These are phyloP conservation scores for Puccinia sorghi DNA, from an alignment of 1,284 basidiomycete genomes.

Conservation along the genomic window DNA sequence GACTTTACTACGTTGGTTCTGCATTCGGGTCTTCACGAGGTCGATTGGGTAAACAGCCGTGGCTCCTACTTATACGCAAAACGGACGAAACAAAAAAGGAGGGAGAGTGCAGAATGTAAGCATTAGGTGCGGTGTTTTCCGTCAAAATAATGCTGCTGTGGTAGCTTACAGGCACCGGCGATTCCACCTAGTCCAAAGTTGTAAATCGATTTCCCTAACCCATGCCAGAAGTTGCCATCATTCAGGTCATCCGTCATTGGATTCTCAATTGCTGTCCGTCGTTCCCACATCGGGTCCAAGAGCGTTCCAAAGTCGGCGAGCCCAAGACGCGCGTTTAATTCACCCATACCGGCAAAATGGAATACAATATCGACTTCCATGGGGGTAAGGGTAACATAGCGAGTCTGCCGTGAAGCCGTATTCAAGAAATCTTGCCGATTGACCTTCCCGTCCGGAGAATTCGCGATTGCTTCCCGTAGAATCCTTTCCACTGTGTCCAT, in stretches of 20 bases:
- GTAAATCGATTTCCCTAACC: conserved; percentile 63
- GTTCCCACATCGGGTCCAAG: conserved; percentile 77
- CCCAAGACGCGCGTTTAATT: conserved; percentile 65
- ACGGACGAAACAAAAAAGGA: background rate
- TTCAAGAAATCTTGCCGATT: conserved; percentile 61
- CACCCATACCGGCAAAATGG: conserved; percentile 85
- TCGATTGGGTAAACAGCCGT: conserved; percentile 94
- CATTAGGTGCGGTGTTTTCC: background rate
- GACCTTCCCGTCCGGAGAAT: conserved; percentile 87
- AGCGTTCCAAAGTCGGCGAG: conserved; percentile 84
- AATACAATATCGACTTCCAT: conserved; percentile 95
- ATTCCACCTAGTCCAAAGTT: conserved; percentile 87
- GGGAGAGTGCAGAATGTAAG: background rate
- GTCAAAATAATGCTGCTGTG: background rate
- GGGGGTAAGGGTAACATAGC: conserved; percentile 87
- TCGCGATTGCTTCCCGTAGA: conserved; percentile 78
- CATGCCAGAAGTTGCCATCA: conserved; percentile 51
- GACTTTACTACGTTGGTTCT: conserved; percentile 93
- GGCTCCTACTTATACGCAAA: conserved; percentile 67
- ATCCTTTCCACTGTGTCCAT: conserved; percentile 89
- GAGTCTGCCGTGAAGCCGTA: conserved; percentile 64
- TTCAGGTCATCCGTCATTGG: conserved; percentile 39
- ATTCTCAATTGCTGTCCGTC: conserved; percentile 14
- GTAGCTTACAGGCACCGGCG: conserved; percentile 68
- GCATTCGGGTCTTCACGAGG: conserved; percentile 83